Evolutionary conservation across 257 asterid species (phyloP).

Genomic region (Fraxinus quadrangulata): DNA sequence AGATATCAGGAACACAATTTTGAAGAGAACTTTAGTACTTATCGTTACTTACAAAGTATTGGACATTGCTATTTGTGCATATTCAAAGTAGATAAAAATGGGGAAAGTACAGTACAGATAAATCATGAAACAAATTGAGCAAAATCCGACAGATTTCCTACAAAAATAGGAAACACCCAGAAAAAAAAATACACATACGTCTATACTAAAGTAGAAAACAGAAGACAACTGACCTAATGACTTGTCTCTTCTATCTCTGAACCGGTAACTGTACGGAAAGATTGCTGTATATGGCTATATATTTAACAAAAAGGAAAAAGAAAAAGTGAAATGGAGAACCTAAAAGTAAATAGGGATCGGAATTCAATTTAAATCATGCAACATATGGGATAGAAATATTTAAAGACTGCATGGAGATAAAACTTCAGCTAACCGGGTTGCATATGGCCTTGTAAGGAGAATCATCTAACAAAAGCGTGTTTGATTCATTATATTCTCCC

Average conservation of each 20-base stretch:
- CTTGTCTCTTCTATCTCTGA: conserved; percentile 48
- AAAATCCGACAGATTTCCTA: neutral
- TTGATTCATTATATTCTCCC: conserved; percentile 73
- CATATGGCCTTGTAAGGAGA: conserved; percentile 75
- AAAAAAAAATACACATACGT: too few relatives aligned
- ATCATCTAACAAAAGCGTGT: conserved; percentile 84
- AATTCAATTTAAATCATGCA: conserved; percentile 21
- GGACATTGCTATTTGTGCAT: neutral
- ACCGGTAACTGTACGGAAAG: conserved; percentile 62
- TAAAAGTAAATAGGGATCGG: conserved; percentile 14
- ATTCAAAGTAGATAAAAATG: neutral
- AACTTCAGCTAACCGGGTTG: conserved; percentile 66
- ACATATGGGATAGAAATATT: conserved; percentile 11
- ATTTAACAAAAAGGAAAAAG: neutral
- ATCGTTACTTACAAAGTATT: neutral
- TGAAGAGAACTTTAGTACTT: neutral
- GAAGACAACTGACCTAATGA: conserved; percentile 63
- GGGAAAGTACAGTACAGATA: neutral
- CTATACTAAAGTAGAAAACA: conserved; percentile 3
- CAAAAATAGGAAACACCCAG: neutral
- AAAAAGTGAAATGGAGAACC: conserved; percentile 23
- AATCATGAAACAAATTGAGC: neutral
- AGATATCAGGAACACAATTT: neutral
- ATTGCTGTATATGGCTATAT: conserved; percentile 71
- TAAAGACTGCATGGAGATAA: conserved; percentile 15